Conservation (phyloP, 1,139 yeast genomes). For the Yamadazyma conglobata region DNA sequence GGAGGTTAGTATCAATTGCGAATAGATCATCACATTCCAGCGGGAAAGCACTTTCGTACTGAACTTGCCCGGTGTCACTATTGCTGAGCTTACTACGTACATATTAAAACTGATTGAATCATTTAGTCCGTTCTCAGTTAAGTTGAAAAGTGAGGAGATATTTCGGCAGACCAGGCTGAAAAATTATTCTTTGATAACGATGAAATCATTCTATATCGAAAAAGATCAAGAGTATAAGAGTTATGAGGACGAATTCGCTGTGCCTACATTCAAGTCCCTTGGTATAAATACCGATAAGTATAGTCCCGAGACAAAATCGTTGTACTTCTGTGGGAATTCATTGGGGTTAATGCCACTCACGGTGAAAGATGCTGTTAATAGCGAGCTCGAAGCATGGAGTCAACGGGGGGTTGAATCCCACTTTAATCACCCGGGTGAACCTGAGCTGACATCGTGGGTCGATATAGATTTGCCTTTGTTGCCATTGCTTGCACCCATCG, state of each 20-base stretch:
- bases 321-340: constrained; percentile 87
- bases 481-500: constrained; percentile 65
- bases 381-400: constrained; percentile 80
- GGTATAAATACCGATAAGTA: constrained; percentile 32
- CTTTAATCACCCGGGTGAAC: constrained; percentile 61
- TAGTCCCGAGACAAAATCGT: constrained; percentile 24
- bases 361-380: constrained; percentile 54
- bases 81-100: constrained; percentile 41
- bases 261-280: constrained; percentile 59
- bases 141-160: constrained; percentile 1
- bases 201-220: constrained; percentile 14
- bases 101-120: constrained; percentile 89
- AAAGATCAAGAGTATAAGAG: constrained; percentile 39
- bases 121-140: constrained; percentile 37
- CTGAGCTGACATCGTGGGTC: constrained; percentile 62
- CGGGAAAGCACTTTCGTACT: too few relatives aligned
- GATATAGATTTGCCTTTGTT: constrained; percentile 76
- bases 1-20: too few relatives aligned
- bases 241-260: constrained; percentile 41
- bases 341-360: constrained; percentile 81
- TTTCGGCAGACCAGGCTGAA: too few relatives aligned
- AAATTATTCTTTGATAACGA: not conserved
- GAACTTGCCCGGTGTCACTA: too few relatives aligned
- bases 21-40: too few relatives aligned
- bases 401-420: constrained; percentile 81